phyloP scores from a whole-genome alignment of 257 asterid species.

The Plantago ovata region DNA sequence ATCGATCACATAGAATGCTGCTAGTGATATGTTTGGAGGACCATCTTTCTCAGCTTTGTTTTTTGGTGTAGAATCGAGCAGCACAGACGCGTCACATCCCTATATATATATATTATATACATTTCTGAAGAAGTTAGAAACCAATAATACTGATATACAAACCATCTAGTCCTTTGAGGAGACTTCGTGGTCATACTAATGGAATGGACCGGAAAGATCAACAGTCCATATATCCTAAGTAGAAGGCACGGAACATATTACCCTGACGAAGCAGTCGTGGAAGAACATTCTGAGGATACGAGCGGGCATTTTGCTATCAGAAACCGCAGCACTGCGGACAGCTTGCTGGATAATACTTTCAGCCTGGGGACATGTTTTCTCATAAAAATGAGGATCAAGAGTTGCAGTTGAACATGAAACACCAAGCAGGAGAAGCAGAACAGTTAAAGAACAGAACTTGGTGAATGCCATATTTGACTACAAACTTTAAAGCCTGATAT shows the following conservation, averaged over 20 bases:
- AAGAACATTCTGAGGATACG: conserved; percentile 75
- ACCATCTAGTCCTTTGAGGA: too few species aligned
- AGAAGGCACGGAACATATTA: conserved; percentile 15
- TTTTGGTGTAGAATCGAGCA: conserved; percentile 57
- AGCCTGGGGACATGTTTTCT: conserved; percentile 63
- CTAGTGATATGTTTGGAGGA: conserved; percentile 57
- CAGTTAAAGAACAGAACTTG: too few species aligned
- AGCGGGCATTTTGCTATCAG: conserved; percentile 62
- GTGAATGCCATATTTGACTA: too few species aligned
- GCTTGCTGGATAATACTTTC: conserved; percentile 47
- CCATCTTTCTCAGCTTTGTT: conserved; percentile 81
- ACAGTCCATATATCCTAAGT: too few species aligned
- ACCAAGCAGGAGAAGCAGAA: too few species aligned
- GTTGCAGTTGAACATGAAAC: not conserved
- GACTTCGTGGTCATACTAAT: not conserved
- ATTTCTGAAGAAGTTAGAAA: not conserved
- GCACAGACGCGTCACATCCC: conserved; percentile 88
- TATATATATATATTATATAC: not conserved
- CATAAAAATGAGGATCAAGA: conserved; percentile 56
- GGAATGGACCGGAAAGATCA: not conserved
- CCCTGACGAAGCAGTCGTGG: conserved; percentile 81
- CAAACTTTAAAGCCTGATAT: too few species aligned
- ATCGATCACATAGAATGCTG: conserved; percentile 65
- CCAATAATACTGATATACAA: not conserved
- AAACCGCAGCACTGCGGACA: conserved; percentile 37